A percentile compares a stretch with the other conserved stretches of the same genome.
Evolutionary conservation across 2,329 filamentous ascomycete species (phyloP).

Genomic region (Cryphonectria parasitica): DNA sequence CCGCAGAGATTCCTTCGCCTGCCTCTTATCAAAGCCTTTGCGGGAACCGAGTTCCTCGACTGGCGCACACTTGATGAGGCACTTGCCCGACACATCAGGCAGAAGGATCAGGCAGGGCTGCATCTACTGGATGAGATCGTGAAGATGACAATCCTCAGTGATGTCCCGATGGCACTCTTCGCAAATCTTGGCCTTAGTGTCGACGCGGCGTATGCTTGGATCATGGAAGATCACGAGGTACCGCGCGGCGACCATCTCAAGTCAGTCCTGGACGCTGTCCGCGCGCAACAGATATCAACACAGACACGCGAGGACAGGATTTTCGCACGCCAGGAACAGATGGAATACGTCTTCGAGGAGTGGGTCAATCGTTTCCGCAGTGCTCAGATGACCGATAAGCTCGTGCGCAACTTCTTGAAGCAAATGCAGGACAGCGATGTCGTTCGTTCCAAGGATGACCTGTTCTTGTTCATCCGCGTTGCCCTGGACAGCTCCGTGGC

Average conservation of each 20-base stretch:
- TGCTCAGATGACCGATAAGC: conserved; percentile 73
- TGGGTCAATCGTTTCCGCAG: conserved; percentile 86
- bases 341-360: conserved; percentile 95
- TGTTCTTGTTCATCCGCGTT: conserved; percentile 77
- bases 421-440: conserved; percentile 78
- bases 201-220: conserved; percentile 80
- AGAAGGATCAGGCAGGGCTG: conserved; percentile 72
- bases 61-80: conserved; percentile 70
- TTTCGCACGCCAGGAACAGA: conserved; percentile 72
- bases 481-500: conserved; percentile 80
- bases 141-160: conserved; percentile 77
- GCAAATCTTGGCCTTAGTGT: conserved; percentile 86
- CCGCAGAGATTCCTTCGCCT: conserved; percentile 57
- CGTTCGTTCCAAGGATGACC: conserved; percentile 74
- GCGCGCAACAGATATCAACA: conserved; percentile 47
- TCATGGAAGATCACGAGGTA: conserved; percentile 71
- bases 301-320: conserved; percentile 59
- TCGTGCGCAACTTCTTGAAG: conserved; percentile 75
- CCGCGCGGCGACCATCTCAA: conserved; percentile 72
- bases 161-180: conserved; percentile 76
- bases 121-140: conserved; percentile 81
- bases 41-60: conserved; percentile 64
- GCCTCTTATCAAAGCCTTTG: conserved; percentile 60
- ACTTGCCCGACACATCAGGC: conserved; percentile 72
- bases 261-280: conserved; percentile 55